phyloP scores from a whole-genome alignment of 768 basidiomycete species.

The Gyrodon lividus region DNA sequence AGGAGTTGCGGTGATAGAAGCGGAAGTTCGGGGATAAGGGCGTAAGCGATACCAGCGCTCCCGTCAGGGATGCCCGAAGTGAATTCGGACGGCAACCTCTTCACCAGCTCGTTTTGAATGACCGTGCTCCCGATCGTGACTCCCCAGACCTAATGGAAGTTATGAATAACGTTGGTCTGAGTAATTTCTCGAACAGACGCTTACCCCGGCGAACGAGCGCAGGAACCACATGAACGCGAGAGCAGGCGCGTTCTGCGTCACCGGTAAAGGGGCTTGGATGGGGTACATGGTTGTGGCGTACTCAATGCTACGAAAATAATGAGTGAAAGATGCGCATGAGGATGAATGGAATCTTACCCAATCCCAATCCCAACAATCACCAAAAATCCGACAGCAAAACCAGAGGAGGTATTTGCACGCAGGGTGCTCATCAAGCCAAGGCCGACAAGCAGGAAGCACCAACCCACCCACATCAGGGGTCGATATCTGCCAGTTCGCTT shows the following conservation, averaged over 20 bases:
- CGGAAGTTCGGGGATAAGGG: constrained; percentile 43
- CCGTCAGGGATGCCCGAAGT: constrained; percentile 34
- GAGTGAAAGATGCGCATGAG: not conserved
- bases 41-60: constrained; percentile 40
- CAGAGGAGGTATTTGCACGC: constrained; percentile 22
- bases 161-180: not conserved
- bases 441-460: constrained; percentile 32
- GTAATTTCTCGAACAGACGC: not conserved
- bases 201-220: constrained; percentile 36
- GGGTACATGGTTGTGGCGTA: constrained; percentile 39
- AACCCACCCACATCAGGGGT: constrained; percentile 33
- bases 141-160: constrained; percentile 43
- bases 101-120: constrained; percentile 49
- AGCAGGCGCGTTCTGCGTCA: constrained; percentile 42
- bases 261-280: constrained; percentile 44
- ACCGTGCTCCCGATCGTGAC: constrained; percentile 49
- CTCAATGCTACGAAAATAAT: not conserved
- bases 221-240: constrained; percentile 43
- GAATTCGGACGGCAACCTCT: constrained; percentile 41
- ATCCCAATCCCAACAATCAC: not conserved
- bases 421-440: constrained; percentile 36
- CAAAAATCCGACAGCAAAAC: constrained; percentile 15
- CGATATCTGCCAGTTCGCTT: constrained; percentile 32
- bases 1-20: constrained; percentile 33
- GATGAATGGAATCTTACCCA: not conserved